Evolutionary conservation across 257 asterid species (phyloP).

Genomic region (Solanum sejunctum): DNA sequence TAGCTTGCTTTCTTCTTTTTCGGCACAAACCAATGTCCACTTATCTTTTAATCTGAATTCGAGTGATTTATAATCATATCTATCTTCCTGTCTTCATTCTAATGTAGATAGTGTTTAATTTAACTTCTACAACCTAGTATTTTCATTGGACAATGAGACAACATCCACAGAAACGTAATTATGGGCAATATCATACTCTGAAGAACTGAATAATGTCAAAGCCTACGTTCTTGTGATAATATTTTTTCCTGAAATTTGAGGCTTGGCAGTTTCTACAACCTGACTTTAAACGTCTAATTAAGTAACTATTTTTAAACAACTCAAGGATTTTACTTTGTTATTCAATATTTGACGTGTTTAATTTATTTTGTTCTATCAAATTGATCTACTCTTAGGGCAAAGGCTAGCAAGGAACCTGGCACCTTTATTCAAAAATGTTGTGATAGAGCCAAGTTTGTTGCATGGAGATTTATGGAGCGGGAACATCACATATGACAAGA

Average conservation of each 20-base stretch:
- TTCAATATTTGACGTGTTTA: background rate
- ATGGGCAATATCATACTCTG: background rate
- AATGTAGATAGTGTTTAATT: background rate
- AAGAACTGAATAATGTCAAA: background rate
- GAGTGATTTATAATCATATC: background rate
- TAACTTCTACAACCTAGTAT: background rate
- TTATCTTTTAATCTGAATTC: background rate
- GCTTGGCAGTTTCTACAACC: background rate
- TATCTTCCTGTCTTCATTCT: background rate
- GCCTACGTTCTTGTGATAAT: background rate
- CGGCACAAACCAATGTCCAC: background rate
- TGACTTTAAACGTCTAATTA: background rate
- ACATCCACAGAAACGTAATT: background rate
- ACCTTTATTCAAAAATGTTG: conserved; percentile 56
- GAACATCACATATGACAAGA: conserved; percentile 66
- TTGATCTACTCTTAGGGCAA: conserved; percentile 31
- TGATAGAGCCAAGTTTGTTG: conserved; percentile 74
- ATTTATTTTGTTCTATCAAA: background rate
- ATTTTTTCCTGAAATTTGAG: background rate
- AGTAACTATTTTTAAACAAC: background rate
- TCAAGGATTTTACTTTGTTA: background rate
- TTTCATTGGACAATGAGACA: background rate
- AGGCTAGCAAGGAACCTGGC: conserved; percentile 75
- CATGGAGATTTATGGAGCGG: conserved; percentile 99
- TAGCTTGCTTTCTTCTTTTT: background rate